Evolutionary conservation across 176 grass and related monocot species (phyloP), one percentile per base, ranked within the genome.

Genomic region (Cenchrus americanus): DNA sequence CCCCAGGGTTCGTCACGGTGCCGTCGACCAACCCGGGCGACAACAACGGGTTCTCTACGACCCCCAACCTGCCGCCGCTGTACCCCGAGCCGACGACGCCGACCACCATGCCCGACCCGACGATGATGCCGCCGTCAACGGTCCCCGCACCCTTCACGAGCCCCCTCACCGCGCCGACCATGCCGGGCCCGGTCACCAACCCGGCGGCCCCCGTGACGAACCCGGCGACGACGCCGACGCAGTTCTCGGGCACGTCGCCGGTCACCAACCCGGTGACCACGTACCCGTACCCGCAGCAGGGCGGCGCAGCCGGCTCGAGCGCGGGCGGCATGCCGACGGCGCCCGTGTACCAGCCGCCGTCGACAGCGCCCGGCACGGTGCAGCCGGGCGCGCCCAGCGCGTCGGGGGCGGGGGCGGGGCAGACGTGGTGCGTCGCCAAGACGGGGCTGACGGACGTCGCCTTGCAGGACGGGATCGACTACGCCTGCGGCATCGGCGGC

Each of bases 401-500:
- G n/a, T n/a, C n/a, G n/a, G n/a, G n/a, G n/a, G n/a, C n/a, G n/a
- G n/a, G n/a, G n/a, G n/a, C 4, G 11, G 95, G 96, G 71, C 89
- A 90, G 66, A 83, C 76, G 26, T 98, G 96, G 96, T 98, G 96
- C 62, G 78, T 95, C 10, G 93, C 96, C 5, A 98, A 87, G 89
- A 70, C 91, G 1, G 96, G 91, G n/a, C 15, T 82, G 34, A 63
- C 10, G 61, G 89, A 94, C 59, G 13, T 57, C 2, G 73, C 44
- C 11, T 80, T 98, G 40, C 96, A 98, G 85, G 63, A 72, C 70
- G 96, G 80, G 7, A 55, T 98, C 52, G 96, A 98, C 89, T 98
- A 86, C 77, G 93, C 93, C 30, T 98, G 96, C 80, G 91, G 96
- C 66, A 90, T 90, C 8, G 96, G 93, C 61, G 87, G 87, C n/a